Base-by-base conservation (phyloP, 345 rosid genomes). In the Hirschfeldia incana region DNA sequence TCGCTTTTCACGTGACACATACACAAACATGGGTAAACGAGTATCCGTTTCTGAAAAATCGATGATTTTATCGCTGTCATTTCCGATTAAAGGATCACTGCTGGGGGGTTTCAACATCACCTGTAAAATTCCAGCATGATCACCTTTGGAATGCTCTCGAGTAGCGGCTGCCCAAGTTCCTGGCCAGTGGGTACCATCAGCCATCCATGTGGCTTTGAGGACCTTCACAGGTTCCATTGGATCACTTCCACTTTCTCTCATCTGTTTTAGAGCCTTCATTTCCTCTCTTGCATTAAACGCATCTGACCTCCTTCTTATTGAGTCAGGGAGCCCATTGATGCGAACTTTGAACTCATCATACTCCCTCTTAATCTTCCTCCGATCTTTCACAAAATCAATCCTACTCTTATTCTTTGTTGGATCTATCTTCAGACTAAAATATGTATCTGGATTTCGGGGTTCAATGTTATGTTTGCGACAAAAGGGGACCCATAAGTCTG, bases 321-420 rank as follows among this genome's bases (percentile, higher is more conserved):
- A 53, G 59, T 53, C 59, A 2, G 59, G 59, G 59, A 53, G 59
- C 3, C 59, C 27, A 7, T 53, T 53, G 26, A 2, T 53, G 59
- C 59, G 59, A 53, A 53, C 59, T 27, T 53, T 53, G 27, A 53
- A 53, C 59, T 53, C 59, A 53, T 53, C 59, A 53, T 53, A 53
- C 59, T 53, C 59, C 16, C 59, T 53, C 27, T 53, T 53, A 53
- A 53, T 53, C 27, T 53, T 53, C 6, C 59, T 53, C 27, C 59
- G 16, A 53, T 53, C 59, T 53, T 53, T 53, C 27, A 53, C 59
- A 53, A 53, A 53, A 53, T 53, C 59, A 53, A 15, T 53, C 59
- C 59, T 53, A 16, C 59, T 53, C 59, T 53, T 53, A 53, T 53
- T 53, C 59, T 53, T 53, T 53, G 59, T 53, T 53, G 59, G 59